These are phyloP conservation scores for Fusarium sp. DNA, from an alignment of 2,329 filamentous ascomycete species.

Conservation along the genomic window DNA sequence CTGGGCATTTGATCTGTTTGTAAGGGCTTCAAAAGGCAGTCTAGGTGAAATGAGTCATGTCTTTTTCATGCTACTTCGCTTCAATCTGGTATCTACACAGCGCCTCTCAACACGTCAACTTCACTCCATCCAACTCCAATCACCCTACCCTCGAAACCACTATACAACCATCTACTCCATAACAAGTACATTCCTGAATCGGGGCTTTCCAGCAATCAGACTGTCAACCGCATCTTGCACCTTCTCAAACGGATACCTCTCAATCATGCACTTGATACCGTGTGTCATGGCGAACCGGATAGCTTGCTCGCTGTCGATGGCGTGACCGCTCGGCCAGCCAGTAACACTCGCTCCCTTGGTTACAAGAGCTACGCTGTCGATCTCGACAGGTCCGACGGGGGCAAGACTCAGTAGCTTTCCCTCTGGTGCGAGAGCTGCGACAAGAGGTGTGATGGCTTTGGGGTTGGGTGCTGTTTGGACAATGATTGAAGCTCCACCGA, in stretches of 20 bases:
- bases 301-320: constrained; percentile 72
- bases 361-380: constrained; percentile 57
- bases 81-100: background rate
- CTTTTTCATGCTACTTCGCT: background rate
- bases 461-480: constrained; percentile 72
- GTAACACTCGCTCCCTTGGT: constrained; percentile 67
- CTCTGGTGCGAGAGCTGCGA: constrained; percentile 61
- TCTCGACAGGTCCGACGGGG: constrained; percentile 56
- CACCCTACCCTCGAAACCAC: background rate
- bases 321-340: constrained; percentile 71
- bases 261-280: constrained; percentile 71
- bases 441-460: constrained; percentile 62
- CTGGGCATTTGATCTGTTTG: background rate
- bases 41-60: background rate
- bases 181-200: constrained; percentile 58
- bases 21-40: background rate
- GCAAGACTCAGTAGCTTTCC: constrained; percentile 72
- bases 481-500: constrained; percentile 72
- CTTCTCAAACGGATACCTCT: constrained; percentile 70
- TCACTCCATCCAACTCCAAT: background rate
- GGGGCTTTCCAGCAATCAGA: constrained; percentile 53
- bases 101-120: background rate
- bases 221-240: constrained; percentile 57
- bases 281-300: constrained; percentile 72
- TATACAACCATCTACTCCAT: constrained; percentile 6